Base-by-base conservation (phyloP, 2,329 filamentous ascomycete species). In the Stylonectria norvegica region DNA sequence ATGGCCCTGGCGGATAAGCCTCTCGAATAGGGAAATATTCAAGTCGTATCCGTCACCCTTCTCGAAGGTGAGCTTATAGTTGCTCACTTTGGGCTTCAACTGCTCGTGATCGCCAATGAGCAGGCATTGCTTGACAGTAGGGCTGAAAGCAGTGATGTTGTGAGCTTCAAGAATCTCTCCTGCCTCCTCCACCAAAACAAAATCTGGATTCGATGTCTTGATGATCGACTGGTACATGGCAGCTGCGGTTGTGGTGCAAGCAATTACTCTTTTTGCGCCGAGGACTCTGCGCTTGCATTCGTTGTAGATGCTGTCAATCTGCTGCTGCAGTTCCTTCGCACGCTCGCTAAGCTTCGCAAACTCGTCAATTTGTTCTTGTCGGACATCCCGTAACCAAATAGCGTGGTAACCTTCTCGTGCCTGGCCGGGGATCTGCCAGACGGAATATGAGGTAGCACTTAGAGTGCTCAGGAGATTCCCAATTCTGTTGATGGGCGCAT, bases 51-150 rank as follows among this genome's bases (percentile, higher is more conserved):
- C 83, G 5, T 77, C 69, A 0, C 80, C 81, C 16, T 77, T 75
- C 47, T 87, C 83, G 0, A 83, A 72, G 0, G 70, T 78, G 0
- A 89, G 59, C 0, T 58, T 61, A 48, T 80, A 86, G 37, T 75
- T 81, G 23, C 74, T 76, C 38, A 78, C 69, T 50, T 87, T 86
- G 0, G 85, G 85, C 0, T 83, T 76, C 0, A 89, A 70, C 47
- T 89, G 85, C 40, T 83, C 76, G 56, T 89, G 84, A 38, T 89
- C 85, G 1, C 85, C 85, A 9, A 89, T 88, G 2, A 86, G 59
- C 0, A 88, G 72, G 1, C 87, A 56, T 27, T 88, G 81, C 43
- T 84, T 73, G 0, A 76, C 76, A 0, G 70, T 60, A 0, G 72
- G 58, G 0, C 69, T 66, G 40, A 88, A 52, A 0, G 84, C 75